These are phyloP conservation scores for Podosphaera fusca DNA, from an alignment of 2,329 filamentous ascomycete genomes.

Conservation along the genomic window DNA sequence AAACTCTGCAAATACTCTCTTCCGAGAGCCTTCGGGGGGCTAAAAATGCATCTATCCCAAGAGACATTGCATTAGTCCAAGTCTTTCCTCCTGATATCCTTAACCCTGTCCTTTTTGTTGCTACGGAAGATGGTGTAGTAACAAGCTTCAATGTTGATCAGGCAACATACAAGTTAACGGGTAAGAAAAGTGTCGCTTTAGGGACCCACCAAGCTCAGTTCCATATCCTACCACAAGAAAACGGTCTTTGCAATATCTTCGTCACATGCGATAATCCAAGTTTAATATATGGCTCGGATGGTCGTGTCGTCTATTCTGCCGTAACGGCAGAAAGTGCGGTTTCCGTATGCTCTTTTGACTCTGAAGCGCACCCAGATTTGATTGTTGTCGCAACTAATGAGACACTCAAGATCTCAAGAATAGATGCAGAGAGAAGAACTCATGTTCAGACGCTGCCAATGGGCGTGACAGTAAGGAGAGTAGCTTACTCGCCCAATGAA, in stretches of 20 bases:
- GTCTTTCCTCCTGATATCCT: slow-evolving; percentile 37
- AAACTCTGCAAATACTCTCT: slow-evolving; percentile 39
- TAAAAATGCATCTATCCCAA: slow-evolving; percentile 56
- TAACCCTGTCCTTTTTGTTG: slow-evolving; percentile 59
- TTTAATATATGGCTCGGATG: slow-evolving; percentile 74
- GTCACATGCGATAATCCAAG: slow-evolving; percentile 87
- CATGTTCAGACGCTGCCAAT: slow-evolving; percentile 66
- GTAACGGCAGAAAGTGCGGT: slow-evolving; percentile 74
- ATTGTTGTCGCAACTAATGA: slow-evolving; percentile 59
- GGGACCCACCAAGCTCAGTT: slow-evolving; percentile 70
- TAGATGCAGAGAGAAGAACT: slow-evolving; percentile 69
- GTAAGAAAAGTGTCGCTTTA: slow-evolving; percentile 60
- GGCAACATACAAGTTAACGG: slow-evolving; percentile 36
- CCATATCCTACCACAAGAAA: slow-evolving; percentile 46
- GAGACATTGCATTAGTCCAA: slow-evolving; percentile 59
- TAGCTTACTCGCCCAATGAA: slow-evolving; percentile 61
- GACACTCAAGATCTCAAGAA: slow-evolving; percentile 54
- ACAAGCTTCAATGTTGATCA: slow-evolving; percentile 56
- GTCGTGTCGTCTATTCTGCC: slow-evolving; percentile 74
- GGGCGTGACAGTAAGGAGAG: slow-evolving; percentile 60
- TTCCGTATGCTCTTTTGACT: slow-evolving; percentile 62
- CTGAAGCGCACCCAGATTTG: slow-evolving; percentile 55
- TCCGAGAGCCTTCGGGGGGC: slow-evolving; percentile 37
- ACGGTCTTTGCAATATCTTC: slow-evolving; percentile 58
- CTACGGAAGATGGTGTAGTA: slow-evolving; percentile 81